Percentiles rank a stretch among this genome's conserved stretches.
These are phyloP conservation scores for Plectosphaerella sp. DNA, from an alignment of 2,329 filamentous ascomycete genomes.

Conservation along the genomic window DNA sequence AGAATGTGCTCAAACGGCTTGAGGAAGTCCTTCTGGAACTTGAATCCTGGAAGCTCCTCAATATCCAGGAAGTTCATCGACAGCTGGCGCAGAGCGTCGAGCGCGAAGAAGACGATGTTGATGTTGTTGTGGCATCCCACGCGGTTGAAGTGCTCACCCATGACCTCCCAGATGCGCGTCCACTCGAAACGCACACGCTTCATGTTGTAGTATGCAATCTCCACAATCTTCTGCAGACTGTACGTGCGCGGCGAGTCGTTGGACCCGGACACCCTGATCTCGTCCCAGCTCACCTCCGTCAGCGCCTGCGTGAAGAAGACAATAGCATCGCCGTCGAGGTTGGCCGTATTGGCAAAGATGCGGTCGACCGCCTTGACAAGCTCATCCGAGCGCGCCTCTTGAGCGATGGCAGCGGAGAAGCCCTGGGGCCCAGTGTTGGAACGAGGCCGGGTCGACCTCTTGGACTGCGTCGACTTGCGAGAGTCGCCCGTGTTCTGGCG, in stretches of 20 bases:
- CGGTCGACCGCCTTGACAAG: conserved; percentile 90
- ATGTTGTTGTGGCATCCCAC: conserved; percentile 97
- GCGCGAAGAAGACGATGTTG: conserved; percentile 92
- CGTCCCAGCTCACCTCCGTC: conserved; percentile 97
- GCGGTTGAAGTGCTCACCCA: conserved; percentile 98
- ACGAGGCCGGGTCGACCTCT: conserved; percentile 34
- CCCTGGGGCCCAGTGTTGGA: conserved; percentile 58
- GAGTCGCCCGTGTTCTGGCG: conserved; percentile 51
- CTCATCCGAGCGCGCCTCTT: conserved; percentile 88
- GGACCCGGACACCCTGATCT: conserved; percentile 94
- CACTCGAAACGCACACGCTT: conserved; percentile 96
- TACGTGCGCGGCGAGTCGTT: conserved; percentile 96
- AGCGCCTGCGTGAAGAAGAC: conserved; percentile 90
- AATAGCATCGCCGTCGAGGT: conserved; percentile 89
- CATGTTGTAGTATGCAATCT: conserved; percentile 99
- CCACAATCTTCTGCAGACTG: conserved; percentile 95
- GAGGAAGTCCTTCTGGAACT: conserved; percentile 98
- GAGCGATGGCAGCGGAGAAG: conserved; percentile 74
- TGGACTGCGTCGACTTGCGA: conserved; percentile 63
- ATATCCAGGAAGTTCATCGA: conserved; percentile 99
- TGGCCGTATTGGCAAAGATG: conserved; percentile 95
- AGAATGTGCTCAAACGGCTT: conserved; percentile 98
- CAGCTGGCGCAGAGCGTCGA: conserved; percentile 90
- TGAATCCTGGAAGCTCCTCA: conserved; percentile 95
- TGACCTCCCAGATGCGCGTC: conserved; percentile 94